A percentile compares a stretch with the other conserved stretches of the same genome.
These are phyloP conservation scores for Acorus calamus DNA, from an alignment of 106 monocot species.

Conservation along the genomic window DNA sequence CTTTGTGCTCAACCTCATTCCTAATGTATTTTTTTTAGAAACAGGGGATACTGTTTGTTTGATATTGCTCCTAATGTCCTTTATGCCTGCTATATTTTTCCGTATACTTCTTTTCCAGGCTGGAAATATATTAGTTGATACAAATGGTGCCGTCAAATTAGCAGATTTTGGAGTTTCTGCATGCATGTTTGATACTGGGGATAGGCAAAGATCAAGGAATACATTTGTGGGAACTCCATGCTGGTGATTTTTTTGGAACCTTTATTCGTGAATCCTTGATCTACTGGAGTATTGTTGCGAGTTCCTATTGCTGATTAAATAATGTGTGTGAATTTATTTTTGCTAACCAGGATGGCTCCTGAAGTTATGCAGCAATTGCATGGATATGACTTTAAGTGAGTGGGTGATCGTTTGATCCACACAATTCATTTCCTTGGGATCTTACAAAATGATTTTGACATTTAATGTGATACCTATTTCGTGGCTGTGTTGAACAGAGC, in stretches of 20 bases:
- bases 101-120: slow-evolving; percentile 40
- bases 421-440: neutral
- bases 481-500: slow-evolving; percentile 38
- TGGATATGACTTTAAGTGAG: slow-evolving; percentile 97
- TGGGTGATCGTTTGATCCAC: slow-evolving; percentile 6
- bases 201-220: slow-evolving; percentile 81
- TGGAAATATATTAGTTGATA: slow-evolving; percentile 81
- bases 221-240: slow-evolving; percentile 98
- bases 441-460: neutral
- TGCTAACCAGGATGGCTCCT: slow-evolving; percentile 84
- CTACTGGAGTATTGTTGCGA: neutral
- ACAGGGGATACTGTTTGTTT: neutral
- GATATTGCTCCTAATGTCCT: neutral
- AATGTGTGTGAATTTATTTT: neutral
- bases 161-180: slow-evolving; percentile 96
- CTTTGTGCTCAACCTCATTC: neutral
- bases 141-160: slow-evolving; percentile 77
- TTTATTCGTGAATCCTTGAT: neutral
- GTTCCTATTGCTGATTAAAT: neutral
- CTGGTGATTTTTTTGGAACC: slow-evolving; percentile 39
- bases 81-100: neutral
- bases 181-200: slow-evolving; percentile 94
- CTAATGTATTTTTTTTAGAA: neutral
- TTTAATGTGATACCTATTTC: too few species aligned
- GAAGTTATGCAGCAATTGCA: slow-evolving; percentile 98